These are phyloP conservation scores for Colletotrichum horii DNA, from an alignment of 2,329 filamentous ascomycete genomes.

Conservation along the genomic window DNA sequence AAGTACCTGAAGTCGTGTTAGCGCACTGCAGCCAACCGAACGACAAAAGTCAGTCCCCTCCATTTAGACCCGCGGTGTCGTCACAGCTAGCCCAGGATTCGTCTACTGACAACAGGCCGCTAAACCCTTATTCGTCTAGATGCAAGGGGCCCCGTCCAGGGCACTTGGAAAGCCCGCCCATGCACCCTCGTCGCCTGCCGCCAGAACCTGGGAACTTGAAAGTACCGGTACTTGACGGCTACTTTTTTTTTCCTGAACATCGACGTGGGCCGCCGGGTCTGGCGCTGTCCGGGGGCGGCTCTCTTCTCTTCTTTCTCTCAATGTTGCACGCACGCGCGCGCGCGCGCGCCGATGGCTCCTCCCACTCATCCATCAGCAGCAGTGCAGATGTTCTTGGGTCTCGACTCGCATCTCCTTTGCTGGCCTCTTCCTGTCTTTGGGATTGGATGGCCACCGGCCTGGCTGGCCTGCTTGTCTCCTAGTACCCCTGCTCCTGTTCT, in stretches of 20 bases:
- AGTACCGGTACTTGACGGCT: slow-evolving; percentile 15
- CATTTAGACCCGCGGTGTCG: slow-evolving; percentile 1
- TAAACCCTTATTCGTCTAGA: slow-evolving; percentile 12
- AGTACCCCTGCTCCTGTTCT: not conserved
- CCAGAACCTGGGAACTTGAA: not conserved
- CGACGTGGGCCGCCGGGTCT: slow-evolving; percentile 15
- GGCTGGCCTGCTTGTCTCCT: not conserved
- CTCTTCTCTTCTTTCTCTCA: slow-evolving; percentile 4
- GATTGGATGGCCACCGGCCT: not conserved
- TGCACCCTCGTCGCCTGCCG: not conserved
- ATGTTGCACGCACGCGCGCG: not conserved
- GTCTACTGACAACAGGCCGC: slow-evolving; percentile 15
- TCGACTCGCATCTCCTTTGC: not conserved
- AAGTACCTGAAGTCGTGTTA: not conserved
- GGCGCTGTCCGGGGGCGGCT: slow-evolving; percentile 14
- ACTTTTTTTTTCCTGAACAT: slow-evolving; percentile 1
- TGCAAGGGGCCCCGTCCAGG: slow-evolving; percentile 14
- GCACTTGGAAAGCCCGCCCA: not conserved
- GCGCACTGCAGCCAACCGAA: not conserved
- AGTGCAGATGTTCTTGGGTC: not conserved
- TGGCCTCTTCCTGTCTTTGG: not conserved
- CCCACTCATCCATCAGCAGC: not conserved
- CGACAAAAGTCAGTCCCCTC: not conserved
- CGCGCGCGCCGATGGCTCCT: not conserved
- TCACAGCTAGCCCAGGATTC: slow-evolving; percentile 13